Evolutionary conservation across 176 grass and related monocot genomes (phyloP), one percentile per base, ranked within the genome.

Genomic region (Otatea glauca): DNA sequence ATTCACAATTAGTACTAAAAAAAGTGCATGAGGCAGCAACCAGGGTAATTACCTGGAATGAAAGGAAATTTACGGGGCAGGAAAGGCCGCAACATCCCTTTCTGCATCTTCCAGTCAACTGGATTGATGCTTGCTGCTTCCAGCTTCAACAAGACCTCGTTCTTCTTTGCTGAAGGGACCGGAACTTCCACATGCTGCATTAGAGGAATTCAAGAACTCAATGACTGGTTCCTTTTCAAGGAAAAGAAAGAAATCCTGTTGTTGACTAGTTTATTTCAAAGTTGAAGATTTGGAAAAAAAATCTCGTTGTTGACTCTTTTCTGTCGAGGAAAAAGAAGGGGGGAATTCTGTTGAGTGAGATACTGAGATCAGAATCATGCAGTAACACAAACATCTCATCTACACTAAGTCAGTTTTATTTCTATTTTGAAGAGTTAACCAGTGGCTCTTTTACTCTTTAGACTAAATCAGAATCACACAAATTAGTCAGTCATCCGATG

Each of bases 51-150:
- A 94, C 92, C 81, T 85, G 94, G 94, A 55, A 94, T 66, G 48
- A 72, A 97, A 25, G 94, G 91, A 7, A 97, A 84, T 79, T 55
- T 94, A 6, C 48, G 38, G 45, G 94, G 87, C 43, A 86, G n/a
- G 12, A 97, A 23, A 86, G 94, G 94, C 35, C 87, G 24, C 4
- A 85, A 0, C 9, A 75, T 4, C 20, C 94, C 94, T 27, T 94
- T 92, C 73, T 97, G 91, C 9, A 90, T 82, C 88, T 92, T 97
- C 91, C 91, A 97, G 65, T 97, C 94, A 49, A 90, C 58, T 9
- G 84, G 94, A 63, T 97, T 97, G 65, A 97, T 86, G 58, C 78
- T 88, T 41, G 84, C 78, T 3, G 94, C 94, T 25, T 97, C 87
- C 65, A 97, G 63, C 77, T 90, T 94, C 50, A 92, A 9, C 44